Base-by-base conservation (phyloP, 1,284 basidiomycete species). In the Ceratobasidium papillatum region DNA sequence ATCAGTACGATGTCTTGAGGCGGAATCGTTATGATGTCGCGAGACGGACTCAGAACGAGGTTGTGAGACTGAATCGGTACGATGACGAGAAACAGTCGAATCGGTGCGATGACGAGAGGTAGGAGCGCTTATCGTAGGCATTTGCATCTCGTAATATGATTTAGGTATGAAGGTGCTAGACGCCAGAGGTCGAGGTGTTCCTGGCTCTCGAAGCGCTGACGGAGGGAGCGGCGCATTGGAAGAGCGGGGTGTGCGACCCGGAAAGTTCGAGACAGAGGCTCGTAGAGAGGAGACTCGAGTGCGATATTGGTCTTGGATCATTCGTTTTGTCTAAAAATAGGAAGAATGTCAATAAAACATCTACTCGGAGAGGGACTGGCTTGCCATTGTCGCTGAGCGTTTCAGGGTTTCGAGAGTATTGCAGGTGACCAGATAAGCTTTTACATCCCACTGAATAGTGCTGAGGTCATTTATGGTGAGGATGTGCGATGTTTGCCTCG, bases 391-490 rank as follows among this genome's bases (percentile, higher is more conserved):
- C 27, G 4, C 43, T 17, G 61, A 63, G 1, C 41, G 41, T 41
- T 59, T 71, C 14, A 71, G 43, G 9, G 17, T 49, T 32, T 71
- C 68, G 12, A 71, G 36, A 9, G 68, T 41, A 27, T 61, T 71
- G 27, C 54, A 56, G 30, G 52, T 38, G 3, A 71, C 54, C 8
- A 71, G n/a, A 30, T 54, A 59, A 22, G 43, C 56, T 25, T 69
- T 69, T 22, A 71, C 61, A 27, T 71, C 43, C 68, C 68, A 71
- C 11, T 56, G 14, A 41, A 71, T 71, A 8, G 17, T 8, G 17
- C 27, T 36, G 3, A 71, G 68, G 19, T 71, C 68, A 3, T 36
- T 36, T 27, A 71, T 34, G 2, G 68, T 17, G 1, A 71, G 43
- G 25, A 71, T 41, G 34, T 47, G 32, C 17, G 68, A 43, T 2